Evolutionary conservation across 345 rosid genomes (phyloP).

Genomic region (Eucalyptus microcorys): DNA sequence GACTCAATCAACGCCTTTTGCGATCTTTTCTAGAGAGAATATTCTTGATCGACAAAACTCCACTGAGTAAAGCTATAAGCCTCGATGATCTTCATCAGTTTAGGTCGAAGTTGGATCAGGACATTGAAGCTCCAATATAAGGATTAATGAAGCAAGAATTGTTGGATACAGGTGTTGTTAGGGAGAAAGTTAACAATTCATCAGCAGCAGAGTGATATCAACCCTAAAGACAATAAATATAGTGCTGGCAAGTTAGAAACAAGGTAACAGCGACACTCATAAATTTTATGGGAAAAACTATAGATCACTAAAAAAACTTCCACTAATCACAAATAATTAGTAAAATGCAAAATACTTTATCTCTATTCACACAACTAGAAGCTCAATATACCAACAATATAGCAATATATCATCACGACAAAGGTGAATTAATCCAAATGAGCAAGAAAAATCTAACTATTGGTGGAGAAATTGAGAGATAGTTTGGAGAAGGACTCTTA

Average conservation of each 20-base stretch:
- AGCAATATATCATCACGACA: not conserved
- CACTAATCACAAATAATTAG: not conserved
- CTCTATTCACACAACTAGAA: not conserved
- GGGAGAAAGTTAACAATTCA: not conserved
- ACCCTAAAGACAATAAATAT: not conserved
- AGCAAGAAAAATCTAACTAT: not conserved
- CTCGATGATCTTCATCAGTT: not conserved
- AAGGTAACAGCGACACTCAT: not conserved
- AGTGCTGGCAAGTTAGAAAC: not conserved
- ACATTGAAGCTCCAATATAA: not conserved
- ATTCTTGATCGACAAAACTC: not conserved
- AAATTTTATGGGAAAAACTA: not conserved
- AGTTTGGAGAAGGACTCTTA: not conserved
- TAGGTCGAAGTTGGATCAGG: not conserved
- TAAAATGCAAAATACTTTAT: not conserved
- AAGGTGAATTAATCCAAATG: not conserved
- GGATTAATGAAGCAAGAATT: not conserved
- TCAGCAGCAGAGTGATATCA: not conserved
- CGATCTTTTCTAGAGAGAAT: not conserved
- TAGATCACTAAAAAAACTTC: not conserved
- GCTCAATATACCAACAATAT: not conserved
- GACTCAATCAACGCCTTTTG: not conserved
- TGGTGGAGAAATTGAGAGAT: not conserved
- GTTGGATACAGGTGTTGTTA: not conserved
- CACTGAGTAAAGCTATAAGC: not conserved